Evolutionary conservation across 495 filamentous ascomycete species (phyloP).

Genomic region (Articulospora tetracladia): DNA sequence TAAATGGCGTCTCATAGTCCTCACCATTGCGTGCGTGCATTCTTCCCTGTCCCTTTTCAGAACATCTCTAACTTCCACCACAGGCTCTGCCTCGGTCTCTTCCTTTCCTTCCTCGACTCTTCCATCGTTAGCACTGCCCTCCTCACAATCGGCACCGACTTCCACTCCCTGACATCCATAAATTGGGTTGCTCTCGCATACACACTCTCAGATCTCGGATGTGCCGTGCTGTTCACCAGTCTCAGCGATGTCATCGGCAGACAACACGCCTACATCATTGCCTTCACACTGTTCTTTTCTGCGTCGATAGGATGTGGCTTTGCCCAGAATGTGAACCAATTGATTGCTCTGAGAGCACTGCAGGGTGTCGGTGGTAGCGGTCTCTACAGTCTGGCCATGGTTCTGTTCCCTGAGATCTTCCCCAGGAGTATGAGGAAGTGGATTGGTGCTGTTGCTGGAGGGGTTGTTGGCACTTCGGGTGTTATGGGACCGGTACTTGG

Average conservation of each 20-base stretch:
- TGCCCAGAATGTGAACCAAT: conserved; percentile 37
- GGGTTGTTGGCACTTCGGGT: conserved; percentile 32
- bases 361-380: conserved; percentile 43
- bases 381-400: conserved; percentile 46
- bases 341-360: conserved; percentile 38
- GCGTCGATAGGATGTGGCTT: conserved; percentile 53
- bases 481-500: conserved; percentile 42
- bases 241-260: conserved; percentile 51
- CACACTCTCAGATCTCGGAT: conserved; percentile 49
- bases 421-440: conserved; percentile 33
- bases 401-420: conserved; percentile 46
- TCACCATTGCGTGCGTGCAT: conserved; percentile 3
- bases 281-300: conserved; percentile 46
- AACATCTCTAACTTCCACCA: not conserved
- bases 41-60: not conserved
- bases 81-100: conserved; percentile 25
- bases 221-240: conserved; percentile 41
- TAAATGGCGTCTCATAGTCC: not conserved
- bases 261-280: conserved; percentile 39
- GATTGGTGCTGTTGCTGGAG: conserved; percentile 33
- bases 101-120: conserved; percentile 26
- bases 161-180: conserved; percentile 14
- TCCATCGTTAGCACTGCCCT: conserved; percentile 28
- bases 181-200: conserved; percentile 56
- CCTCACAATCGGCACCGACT: conserved; percentile 23